phyloP scores from a whole-genome alignment of 2,329 filamentous ascomycete genomes.

The Ambrosiella cleistominuta region DNA sequence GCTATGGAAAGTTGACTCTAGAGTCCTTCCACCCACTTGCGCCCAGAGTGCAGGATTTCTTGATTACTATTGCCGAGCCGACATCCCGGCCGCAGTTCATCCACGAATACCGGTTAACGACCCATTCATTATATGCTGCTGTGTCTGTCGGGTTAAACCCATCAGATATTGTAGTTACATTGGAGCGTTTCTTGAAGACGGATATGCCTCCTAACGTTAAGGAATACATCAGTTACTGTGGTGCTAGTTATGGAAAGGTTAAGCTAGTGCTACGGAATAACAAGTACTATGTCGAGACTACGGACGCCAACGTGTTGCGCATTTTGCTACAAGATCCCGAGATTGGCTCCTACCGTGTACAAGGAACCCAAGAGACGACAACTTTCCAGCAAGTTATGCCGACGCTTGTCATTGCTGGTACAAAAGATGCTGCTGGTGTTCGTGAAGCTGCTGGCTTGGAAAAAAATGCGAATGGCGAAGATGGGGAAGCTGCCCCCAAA shows the following conservation, averaged over 20 bases:
- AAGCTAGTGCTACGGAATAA: slow-evolving; percentile 91
- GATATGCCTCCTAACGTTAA: slow-evolving; percentile 66
- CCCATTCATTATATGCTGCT: slow-evolving; percentile 86
- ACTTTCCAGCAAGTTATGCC: slow-evolving; percentile 73
- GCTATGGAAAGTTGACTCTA: slow-evolving; percentile 71
- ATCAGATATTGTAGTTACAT: slow-evolving; percentile 72
- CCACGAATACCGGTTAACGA: slow-evolving; percentile 84
- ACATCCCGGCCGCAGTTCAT: slow-evolving; percentile 76
- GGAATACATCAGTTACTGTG: slow-evolving; percentile 61
- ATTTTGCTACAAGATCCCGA: slow-evolving; percentile 68
- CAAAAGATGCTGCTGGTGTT: slow-evolving; percentile 77
- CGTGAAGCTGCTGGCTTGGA: slow-evolving; percentile 43
- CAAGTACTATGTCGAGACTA: slow-evolving; percentile 83
- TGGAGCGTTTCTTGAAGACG: slow-evolving; percentile 80
- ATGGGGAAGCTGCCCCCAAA: slow-evolving; percentile 5
- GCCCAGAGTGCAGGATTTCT: slow-evolving; percentile 75
- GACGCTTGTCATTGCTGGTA: slow-evolving; percentile 80
- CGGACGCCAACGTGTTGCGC: slow-evolving; percentile 72
- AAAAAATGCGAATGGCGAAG: slow-evolving; percentile 1
- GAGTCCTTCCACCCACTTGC: slow-evolving; percentile 88
- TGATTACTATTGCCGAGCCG: slow-evolving; percentile 91
- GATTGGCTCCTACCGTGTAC: slow-evolving; percentile 63
- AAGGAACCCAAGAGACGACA: slow-evolving; percentile 52
- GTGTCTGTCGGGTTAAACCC: slow-evolving; percentile 86
- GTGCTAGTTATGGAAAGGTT: slow-evolving; percentile 84